Percentiles rank a stretch among this genome's conserved stretches.
Conservation (phyloP, 2,329 filamentous ascomycete species). For the Claviceps paspali region DNA sequence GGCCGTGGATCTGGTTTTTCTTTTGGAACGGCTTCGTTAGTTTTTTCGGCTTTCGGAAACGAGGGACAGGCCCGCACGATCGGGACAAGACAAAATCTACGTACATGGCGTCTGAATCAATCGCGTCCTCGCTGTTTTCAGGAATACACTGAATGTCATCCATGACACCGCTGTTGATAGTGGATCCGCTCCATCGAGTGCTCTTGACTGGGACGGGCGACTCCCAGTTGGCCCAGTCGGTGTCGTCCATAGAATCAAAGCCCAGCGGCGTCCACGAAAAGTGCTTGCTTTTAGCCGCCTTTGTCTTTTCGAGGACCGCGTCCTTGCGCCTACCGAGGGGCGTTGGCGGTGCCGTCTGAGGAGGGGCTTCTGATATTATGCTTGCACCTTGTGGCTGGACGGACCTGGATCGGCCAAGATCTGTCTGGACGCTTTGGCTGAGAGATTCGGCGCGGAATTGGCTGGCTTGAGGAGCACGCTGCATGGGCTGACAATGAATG, state of each 20-base stretch:
- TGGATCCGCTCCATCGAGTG: constrained; percentile 49
- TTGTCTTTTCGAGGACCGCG: constrained; percentile 19
- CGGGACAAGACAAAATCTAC: neutral
- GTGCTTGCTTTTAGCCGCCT: constrained; percentile 30
- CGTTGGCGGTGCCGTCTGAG: constrained; percentile 14
- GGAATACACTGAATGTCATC: constrained; percentile 31
- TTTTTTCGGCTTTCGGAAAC: neutral
- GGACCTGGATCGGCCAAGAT: constrained; percentile 34
- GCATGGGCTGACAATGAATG: constrained; percentile 35
- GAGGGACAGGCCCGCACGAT: neutral
- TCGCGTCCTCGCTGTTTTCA: constrained; percentile 31
- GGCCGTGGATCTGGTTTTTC: constrained; percentile 18
- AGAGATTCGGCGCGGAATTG: constrained; percentile 3
- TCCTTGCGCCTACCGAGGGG: constrained; percentile 16
- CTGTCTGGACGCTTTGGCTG: constrained; percentile 9
- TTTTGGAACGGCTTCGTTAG: constrained; percentile 7
- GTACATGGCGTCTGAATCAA: constrained; percentile 18
- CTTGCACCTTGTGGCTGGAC: constrained; percentile 27
- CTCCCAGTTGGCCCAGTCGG: constrained; percentile 53
- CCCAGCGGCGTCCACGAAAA: constrained; percentile 46
- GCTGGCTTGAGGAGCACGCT: constrained; percentile 8
- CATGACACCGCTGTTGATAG: constrained; percentile 25
- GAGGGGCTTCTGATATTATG: constrained; percentile 25
- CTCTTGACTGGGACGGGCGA: constrained; percentile 37
- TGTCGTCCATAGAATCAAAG: constrained; percentile 42